Conservation (phyloP, 78 protist genomes). For the Dictyostelium capitatum region DNA sequence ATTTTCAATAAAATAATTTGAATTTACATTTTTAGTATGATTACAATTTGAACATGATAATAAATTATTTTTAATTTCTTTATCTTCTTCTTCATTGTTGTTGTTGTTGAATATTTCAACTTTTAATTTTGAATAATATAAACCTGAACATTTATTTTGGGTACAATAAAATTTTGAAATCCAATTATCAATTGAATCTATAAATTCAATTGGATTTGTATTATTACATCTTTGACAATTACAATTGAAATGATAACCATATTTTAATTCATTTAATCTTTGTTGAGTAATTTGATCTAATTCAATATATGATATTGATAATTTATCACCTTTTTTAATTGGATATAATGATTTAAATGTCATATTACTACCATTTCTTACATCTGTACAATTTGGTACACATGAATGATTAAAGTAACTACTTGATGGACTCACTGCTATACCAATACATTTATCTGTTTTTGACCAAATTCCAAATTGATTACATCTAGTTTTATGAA, state of each 20-base stretch:
- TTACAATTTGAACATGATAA: too few relatives aligned
- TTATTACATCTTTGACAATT: conserved; percentile 52
- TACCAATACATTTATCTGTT: conserved; percentile 67
- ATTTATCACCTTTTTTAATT: conserved; percentile 45
- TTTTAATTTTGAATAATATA: conserved; percentile 42
- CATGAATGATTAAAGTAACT: conserved; percentile 69
- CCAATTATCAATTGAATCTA: conserved; percentile 35
- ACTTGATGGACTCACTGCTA: conserved; percentile 43
- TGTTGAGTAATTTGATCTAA: not conserved
- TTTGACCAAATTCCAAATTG: conserved; percentile 82
- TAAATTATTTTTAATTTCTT: too few relatives aligned
- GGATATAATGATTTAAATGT: conserved; percentile 44
- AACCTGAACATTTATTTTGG: conserved; percentile 36
- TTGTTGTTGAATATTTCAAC: too few relatives aligned
- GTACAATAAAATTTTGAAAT: conserved; percentile 46
- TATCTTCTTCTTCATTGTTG: too few relatives aligned
- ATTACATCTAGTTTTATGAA: conserved; percentile 57
- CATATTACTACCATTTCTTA: conserved; percentile 38
- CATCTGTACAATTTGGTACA: conserved; percentile 45
- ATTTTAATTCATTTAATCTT: conserved; percentile 24
- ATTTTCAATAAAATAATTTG: too few relatives aligned
- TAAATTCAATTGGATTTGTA: not conserved
- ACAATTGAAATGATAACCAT: conserved; percentile 47
- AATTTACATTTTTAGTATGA: too few relatives aligned
- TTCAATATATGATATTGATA: conserved; percentile 42